Conservation (phyloP, 2,329 filamentous ascomycete species). For the Ceratocystis albifundus region DNA sequence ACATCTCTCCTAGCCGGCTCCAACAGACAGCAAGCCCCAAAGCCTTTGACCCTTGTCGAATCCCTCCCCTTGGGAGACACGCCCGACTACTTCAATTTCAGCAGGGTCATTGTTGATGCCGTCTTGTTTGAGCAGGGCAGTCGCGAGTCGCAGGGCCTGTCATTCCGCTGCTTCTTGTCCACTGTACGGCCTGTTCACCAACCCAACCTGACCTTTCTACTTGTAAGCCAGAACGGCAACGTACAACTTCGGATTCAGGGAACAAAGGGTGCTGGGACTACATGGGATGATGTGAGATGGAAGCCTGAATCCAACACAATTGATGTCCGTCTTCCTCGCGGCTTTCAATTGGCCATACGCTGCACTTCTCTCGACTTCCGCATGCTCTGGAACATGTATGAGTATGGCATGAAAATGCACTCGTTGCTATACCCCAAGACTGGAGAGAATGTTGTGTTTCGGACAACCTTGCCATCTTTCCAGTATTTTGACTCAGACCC, state of each 20-base stretch:
- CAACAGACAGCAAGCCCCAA: conserved; percentile 37
- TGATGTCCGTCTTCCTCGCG: conserved; percentile 59
- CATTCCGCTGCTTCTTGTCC: conserved; percentile 64
- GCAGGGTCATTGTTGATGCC: conserved; percentile 61
- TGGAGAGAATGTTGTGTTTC: conserved; percentile 60
- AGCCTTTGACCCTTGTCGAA: conserved; percentile 43
- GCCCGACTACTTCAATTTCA: conserved; percentile 62
- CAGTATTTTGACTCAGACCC: conserved; percentile 68
- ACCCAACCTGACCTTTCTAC: conserved; percentile 56
- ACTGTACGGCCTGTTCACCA: conserved; percentile 60
- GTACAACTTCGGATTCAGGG: conserved; percentile 64
- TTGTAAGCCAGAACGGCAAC: conserved; percentile 69
- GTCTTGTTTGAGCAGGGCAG: conserved; percentile 60
- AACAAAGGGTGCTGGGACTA: conserved; percentile 55
- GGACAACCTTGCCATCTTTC: conserved; percentile 58
- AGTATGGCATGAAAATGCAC: conserved; percentile 69
- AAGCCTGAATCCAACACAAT: conserved; percentile 54
- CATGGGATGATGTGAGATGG: conserved; percentile 77
- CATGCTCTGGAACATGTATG: conserved; percentile 69
- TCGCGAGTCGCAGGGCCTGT: conserved; percentile 52
- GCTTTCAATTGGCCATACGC: conserved; percentile 60
- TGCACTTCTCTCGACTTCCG: conserved; percentile 68
- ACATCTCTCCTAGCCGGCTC: conserved; percentile 39
- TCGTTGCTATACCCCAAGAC: conserved; percentile 54
- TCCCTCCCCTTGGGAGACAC: conserved; percentile 70